Evolutionary conservation across 2,329 filamentous ascomycete species (phyloP).

Genomic region (Penicillium sp.): DNA sequence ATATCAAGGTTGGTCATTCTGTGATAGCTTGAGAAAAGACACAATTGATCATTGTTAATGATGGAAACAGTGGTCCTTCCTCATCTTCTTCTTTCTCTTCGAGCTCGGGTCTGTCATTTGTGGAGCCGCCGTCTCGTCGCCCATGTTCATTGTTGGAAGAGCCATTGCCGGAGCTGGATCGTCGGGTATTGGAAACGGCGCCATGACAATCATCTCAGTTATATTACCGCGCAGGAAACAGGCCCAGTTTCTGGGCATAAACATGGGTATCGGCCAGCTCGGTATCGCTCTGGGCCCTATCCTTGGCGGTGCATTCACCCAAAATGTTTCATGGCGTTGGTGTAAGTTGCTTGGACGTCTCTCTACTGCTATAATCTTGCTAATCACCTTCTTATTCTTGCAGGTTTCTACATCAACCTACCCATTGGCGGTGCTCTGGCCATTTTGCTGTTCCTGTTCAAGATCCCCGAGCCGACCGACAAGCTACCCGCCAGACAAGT

Average conservation of each 20-base stretch:
- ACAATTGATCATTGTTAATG: not conserved
- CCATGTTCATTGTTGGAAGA: constrained; percentile 41
- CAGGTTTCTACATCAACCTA: constrained; percentile 53
- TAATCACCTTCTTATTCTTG: too few relatives aligned
- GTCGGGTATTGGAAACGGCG: constrained; percentile 36
- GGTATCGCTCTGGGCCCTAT: constrained; percentile 55
- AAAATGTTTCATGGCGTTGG: constrained; percentile 43
- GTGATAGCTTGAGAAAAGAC: too few relatives aligned
- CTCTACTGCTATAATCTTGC: too few relatives aligned
- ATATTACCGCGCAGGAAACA: constrained; percentile 56
- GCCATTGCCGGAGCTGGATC: constrained; percentile 41
- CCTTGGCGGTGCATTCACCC: constrained; percentile 51
- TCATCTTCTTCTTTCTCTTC: constrained; percentile 40
- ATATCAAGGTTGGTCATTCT: constrained; percentile 35
- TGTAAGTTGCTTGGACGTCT: too few relatives aligned
- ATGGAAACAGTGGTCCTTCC: constrained; percentile 30
- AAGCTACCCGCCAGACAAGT: too few relatives aligned
- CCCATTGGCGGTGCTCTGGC: constrained; percentile 47
- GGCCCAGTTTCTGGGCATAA: constrained; percentile 53
- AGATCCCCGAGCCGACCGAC: constrained; percentile 46
- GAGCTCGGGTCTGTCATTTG: constrained; percentile 45
- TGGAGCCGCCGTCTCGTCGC: constrained; percentile 35
- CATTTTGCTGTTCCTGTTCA: constrained; percentile 53
- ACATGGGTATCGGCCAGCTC: constrained; percentile 55
- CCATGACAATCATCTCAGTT: too few relatives aligned